phyloP scores from a whole-genome alignment of 2,329 filamentous ascomycete genomes.

The Monosporascus sp. region DNA sequence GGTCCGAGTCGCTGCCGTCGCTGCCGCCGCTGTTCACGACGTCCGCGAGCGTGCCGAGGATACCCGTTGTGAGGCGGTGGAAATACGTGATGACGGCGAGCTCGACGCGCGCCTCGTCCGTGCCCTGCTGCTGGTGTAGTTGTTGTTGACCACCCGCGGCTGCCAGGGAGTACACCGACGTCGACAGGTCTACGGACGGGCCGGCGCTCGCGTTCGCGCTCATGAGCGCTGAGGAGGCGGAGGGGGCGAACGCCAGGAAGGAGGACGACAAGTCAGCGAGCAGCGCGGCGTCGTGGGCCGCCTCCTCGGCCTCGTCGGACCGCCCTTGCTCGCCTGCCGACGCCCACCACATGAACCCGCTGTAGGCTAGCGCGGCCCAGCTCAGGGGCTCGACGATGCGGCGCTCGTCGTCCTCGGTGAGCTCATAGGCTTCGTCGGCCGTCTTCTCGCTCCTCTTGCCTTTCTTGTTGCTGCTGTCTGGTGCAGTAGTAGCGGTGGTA shows the following conservation, averaged over 20 bases:
- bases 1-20: slow-evolving; percentile 37
- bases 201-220: slow-evolving; percentile 23
- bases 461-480: too few relatives aligned
- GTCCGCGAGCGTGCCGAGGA: slow-evolving; percentile 58
- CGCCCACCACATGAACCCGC: slow-evolving; percentile 87
- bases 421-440: slow-evolving; percentile 11
- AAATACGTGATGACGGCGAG: slow-evolving; percentile 77
- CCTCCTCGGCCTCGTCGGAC: slow-evolving; percentile 56
- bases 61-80: slow-evolving; percentile 65
- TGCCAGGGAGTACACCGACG: slow-evolving; percentile 41
- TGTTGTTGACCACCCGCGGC: background rate
- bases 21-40: slow-evolving; percentile 43
- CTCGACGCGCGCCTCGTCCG: slow-evolving; percentile 50
- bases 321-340: slow-evolving; percentile 70
- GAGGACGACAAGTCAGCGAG: slow-evolving; percentile 44
- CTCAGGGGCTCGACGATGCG: slow-evolving; percentile 58
- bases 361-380: slow-evolving; percentile 73
- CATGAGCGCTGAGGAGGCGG: slow-evolving; percentile 11
- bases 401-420: slow-evolving; percentile 44
- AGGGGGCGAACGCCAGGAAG: too few relatives aligned
- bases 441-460: slow-evolving; percentile 27
- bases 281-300: slow-evolving; percentile 49
- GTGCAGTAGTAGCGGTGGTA: slow-evolving; percentile 17
- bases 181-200: slow-evolving; percentile 29
- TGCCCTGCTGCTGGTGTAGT: slow-evolving; percentile 16